Evolutionary conservation across 1,284 basidiomycete genomes (phyloP).

Genomic region (Tremellales sp.): DNA sequence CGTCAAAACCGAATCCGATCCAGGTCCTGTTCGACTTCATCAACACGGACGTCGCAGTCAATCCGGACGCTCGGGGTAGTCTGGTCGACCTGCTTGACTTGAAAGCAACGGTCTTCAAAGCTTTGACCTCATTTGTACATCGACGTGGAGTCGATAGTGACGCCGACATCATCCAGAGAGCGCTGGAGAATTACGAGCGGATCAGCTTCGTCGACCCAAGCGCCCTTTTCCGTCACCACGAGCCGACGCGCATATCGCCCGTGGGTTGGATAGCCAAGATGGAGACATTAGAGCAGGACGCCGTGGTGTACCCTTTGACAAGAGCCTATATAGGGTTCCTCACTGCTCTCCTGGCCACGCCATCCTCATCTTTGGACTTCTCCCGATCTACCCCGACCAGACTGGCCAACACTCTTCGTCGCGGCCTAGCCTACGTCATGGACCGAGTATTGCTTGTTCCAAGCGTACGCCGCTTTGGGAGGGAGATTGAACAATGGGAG

Average conservation of each 20-base stretch:
- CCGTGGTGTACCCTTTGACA: conserved; percentile 77
- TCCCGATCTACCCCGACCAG: conserved; percentile 4
- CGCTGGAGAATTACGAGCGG: conserved; percentile 61
- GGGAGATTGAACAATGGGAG: conserved; percentile 75
- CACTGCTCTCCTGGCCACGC: conserved; percentile 63
- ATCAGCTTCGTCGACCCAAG: conserved; percentile 58
- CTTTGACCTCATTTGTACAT: conserved; percentile 77
- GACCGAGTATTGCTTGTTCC: conserved; percentile 72
- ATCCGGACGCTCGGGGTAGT: neutral
- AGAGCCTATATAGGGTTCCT: conserved; percentile 83
- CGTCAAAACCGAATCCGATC: conserved; percentile 72
- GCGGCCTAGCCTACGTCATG: conserved; percentile 68
- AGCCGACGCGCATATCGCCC: conserved; percentile 25
- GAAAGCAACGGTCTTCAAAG: conserved; percentile 80
- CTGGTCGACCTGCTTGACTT: conserved; percentile 74
- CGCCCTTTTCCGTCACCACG: conserved; percentile 24
- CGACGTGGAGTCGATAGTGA: conserved; percentile 62
- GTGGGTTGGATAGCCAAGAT: conserved; percentile 43
- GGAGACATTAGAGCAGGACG: conserved; percentile 76
- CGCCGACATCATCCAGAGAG: conserved; percentile 68
- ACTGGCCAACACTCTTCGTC: conserved; percentile 56
- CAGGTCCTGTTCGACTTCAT: conserved; percentile 72
- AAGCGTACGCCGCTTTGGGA: conserved; percentile 63
- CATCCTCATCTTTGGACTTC: conserved; percentile 2
- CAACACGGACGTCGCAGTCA: conserved; percentile 70